Conservation (phyloP, 441 rosid species). For the Jatropha podagrica region DNA sequence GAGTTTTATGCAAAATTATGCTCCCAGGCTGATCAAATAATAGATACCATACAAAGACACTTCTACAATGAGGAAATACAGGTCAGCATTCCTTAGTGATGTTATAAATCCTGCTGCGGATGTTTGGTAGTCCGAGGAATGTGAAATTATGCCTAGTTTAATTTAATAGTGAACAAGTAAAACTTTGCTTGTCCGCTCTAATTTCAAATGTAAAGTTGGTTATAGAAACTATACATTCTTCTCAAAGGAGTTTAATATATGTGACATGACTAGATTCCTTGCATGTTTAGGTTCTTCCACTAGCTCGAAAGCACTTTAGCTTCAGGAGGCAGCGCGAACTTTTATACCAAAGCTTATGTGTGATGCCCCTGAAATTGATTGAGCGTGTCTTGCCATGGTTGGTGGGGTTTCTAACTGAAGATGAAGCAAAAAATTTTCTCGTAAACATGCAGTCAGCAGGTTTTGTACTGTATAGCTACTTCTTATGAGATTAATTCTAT, state of each 20-base stretch:
- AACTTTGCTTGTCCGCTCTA: background rate
- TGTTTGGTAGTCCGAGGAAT: slow-evolving; percentile 21
- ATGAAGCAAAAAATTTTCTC: slow-evolving; percentile 51
- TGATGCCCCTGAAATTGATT: slow-evolving; percentile 71
- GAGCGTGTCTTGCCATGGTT: slow-evolving; percentile 75
- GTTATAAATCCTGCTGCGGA: background rate
- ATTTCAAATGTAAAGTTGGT: background rate
- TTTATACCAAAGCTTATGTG: slow-evolving; percentile 60
- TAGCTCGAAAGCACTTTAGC: slow-evolving; percentile 62
- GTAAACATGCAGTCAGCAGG: slow-evolving; percentile 68
- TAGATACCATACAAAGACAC: slow-evolving; percentile 58
- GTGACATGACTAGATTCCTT: slow-evolving; percentile 24
- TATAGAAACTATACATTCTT: slow-evolving; percentile 8
- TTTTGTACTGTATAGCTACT: slow-evolving; percentile 21
- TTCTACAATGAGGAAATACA: slow-evolving; percentile 62
- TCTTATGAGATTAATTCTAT: background rate
- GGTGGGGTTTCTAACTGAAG: slow-evolving; percentile 49
- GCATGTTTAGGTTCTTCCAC: slow-evolving; percentile 60
- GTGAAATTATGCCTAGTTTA: slow-evolving; percentile 10
- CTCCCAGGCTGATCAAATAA: slow-evolving; percentile 61
- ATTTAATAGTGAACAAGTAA: background rate
- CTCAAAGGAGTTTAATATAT: background rate
- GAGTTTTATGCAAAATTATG: slow-evolving; percentile 55
- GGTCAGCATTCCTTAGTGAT: slow-evolving; percentile 37
- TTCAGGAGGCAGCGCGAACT: slow-evolving; percentile 62